Evolutionary conservation across 1,284 basidiomycete species (phyloP).

Genomic region (Trametes versicolor): DNA sequence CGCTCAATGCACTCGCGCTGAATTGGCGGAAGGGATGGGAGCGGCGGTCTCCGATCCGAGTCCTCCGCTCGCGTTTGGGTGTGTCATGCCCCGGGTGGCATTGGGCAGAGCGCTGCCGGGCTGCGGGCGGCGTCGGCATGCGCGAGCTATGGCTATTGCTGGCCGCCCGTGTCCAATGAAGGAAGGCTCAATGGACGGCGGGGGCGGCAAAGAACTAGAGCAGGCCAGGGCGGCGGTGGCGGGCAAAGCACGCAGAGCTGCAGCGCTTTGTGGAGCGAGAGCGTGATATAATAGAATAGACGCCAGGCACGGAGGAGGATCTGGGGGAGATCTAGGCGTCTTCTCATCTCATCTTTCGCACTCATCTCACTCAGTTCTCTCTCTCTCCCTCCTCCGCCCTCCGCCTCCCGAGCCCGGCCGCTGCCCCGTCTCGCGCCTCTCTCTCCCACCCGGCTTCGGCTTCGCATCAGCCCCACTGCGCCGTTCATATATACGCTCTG

Average conservation of each 20-base stretch:
- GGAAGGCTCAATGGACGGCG: background rate
- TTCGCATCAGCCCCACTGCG: constrained; percentile 22
- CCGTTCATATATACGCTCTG: constrained; percentile 39
- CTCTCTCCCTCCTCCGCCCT: background rate
- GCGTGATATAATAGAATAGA: constrained; percentile 13
- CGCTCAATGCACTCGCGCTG: background rate
- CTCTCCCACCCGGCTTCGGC: constrained; percentile 16
- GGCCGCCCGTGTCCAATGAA: background rate
- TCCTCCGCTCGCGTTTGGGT: constrained; percentile 8
- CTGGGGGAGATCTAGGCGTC: constrained; percentile 16
- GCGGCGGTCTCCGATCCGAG: constrained; percentile 22
- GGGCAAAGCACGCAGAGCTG: background rate
- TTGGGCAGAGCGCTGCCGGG: constrained; percentile 2
- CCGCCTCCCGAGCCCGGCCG: background rate
- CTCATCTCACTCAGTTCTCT: background rate
- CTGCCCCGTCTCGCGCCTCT: constrained; percentile 6
- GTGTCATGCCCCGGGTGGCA: constrained; percentile 6
- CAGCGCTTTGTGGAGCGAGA: background rate
- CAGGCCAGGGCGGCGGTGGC: constrained; percentile 3
- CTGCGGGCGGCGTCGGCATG: background rate
- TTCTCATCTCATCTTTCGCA: constrained; percentile 3
- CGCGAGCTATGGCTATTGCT: no score
- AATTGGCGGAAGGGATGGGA: background rate
- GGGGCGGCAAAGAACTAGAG: background rate
- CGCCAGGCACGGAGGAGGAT: constrained; percentile 22